Evolutionary conservation across 2,329 filamentous ascomycete genomes (phyloP).

Genomic region (Elsinoe fawcettii): DNA sequence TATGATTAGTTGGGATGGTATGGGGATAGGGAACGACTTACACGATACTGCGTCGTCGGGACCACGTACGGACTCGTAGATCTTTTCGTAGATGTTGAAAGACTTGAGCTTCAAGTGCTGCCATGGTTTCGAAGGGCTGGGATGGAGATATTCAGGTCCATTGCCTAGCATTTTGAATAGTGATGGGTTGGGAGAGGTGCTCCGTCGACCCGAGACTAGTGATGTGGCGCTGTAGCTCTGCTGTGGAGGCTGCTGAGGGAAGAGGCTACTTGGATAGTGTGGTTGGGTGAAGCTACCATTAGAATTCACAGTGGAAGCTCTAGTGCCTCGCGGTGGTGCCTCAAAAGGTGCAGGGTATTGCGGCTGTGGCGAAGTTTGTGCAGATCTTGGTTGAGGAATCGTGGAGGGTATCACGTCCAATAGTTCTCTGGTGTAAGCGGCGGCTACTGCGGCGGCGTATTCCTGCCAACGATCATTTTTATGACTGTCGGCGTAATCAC

Average conservation of each 20-base stretch:
- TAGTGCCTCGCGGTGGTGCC: background rate
- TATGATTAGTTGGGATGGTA: background rate
- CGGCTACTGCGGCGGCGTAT: constrained; percentile 19
- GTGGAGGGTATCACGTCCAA: background rate
- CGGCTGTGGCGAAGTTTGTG: background rate
- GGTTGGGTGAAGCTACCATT: background rate
- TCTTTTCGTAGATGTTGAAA: constrained; percentile 2
- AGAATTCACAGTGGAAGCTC: background rate
- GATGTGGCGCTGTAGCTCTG: background rate
- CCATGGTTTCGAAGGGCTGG: background rate
- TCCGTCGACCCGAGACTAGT: background rate
- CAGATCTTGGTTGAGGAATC: background rate
- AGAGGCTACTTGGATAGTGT: background rate
- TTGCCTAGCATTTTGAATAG: background rate
- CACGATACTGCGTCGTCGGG: background rate
- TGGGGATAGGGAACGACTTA: background rate
- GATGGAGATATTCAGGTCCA: background rate
- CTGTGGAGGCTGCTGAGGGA: background rate
- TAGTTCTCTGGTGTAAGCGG: constrained; percentile 16
- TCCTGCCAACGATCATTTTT: constrained; percentile 14
- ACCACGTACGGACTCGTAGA: background rate
- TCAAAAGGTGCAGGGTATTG: background rate
- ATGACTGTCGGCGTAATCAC: constrained; percentile 15
- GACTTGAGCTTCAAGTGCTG: background rate
- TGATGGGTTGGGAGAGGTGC: background rate